Evolutionary conservation across 495 filamentous ascomycete genomes (phyloP).

Genomic region (Eremomyces bilateralis): DNA sequence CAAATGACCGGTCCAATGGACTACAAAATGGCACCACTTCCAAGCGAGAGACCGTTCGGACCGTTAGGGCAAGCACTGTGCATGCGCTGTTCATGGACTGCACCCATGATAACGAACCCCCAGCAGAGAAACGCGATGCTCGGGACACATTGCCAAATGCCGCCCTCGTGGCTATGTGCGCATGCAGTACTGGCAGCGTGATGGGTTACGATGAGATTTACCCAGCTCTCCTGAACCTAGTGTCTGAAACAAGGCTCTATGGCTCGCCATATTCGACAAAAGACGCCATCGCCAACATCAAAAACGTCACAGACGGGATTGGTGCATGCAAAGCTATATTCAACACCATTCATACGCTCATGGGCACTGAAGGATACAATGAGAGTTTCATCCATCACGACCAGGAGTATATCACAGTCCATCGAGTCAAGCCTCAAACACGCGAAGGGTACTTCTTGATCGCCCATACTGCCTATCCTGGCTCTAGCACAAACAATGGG

Average conservation of each 20-base stretch:
- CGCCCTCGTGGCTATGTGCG: slow-evolving; percentile 86
- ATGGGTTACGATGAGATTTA: slow-evolving; percentile 99
- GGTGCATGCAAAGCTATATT: slow-evolving; percentile 74
- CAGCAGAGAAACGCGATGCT: slow-evolving; percentile 86
- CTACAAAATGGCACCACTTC: slow-evolving; percentile 21
- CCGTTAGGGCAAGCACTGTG: slow-evolving; percentile 59
- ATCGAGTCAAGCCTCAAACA: slow-evolving; percentile 75
- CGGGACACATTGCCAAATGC: slow-evolving; percentile 91
- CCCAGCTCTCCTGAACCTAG: slow-evolving; percentile 73
- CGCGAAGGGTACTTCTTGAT: slow-evolving; percentile 86
- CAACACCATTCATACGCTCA: slow-evolving; percentile 76
- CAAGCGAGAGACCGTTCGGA: slow-evolving; percentile 37
- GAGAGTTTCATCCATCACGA: slow-evolving; percentile 97
- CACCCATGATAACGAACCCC: slow-evolving; percentile 94
- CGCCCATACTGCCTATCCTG: slow-evolving; percentile 84
- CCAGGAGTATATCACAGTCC: slow-evolving; percentile 85
- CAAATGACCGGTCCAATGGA: slow-evolving; percentile 12
- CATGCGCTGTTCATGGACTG: slow-evolving; percentile 98
- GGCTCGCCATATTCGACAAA: slow-evolving; percentile 43
- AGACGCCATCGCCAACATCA: slow-evolving; percentile 31
- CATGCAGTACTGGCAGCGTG: slow-evolving; percentile 79
- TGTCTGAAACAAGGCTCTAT: slow-evolving; percentile 69
- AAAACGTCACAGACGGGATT: slow-evolving; percentile 54
- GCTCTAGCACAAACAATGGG: slow-evolving; percentile 60
- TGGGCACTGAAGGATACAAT: slow-evolving; percentile 84